phyloP scores from a whole-genome alignment of 176 grass and related monocot species.

The Hordeum vulgare region MorexV3_pseudomolecules_assembly NC_058520.1:101987194-101987693 shows the following conservation, averaged over 20 bases:
- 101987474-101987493: too few species aligned
- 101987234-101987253: not conserved
- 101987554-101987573: too few species aligned
- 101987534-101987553: too few species aligned
- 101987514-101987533: too few species aligned
- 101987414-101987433: slow-evolving; percentile 18
- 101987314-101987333: not conserved
- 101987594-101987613: too few species aligned
- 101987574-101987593: too few species aligned
- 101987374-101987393: not conserved
- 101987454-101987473: not conserved
- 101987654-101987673: too few species aligned
- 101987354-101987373: not conserved
- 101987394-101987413: slow-evolving; percentile 19
- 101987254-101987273: not conserved
- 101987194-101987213: slow-evolving; percentile 43
- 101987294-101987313: not conserved
- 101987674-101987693: too few species aligned
- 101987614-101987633: too few species aligned
- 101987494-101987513: too few species aligned
- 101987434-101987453: not conserved
- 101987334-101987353: slow-evolving; percentile 17
- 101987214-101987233: slow-evolving; percentile 17
- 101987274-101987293: not conserved
- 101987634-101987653: too few species aligned